phyloP scores from a whole-genome alignment of 2,329 filamentous ascomycete genomes.

The Arthroderma sp. region DNA sequence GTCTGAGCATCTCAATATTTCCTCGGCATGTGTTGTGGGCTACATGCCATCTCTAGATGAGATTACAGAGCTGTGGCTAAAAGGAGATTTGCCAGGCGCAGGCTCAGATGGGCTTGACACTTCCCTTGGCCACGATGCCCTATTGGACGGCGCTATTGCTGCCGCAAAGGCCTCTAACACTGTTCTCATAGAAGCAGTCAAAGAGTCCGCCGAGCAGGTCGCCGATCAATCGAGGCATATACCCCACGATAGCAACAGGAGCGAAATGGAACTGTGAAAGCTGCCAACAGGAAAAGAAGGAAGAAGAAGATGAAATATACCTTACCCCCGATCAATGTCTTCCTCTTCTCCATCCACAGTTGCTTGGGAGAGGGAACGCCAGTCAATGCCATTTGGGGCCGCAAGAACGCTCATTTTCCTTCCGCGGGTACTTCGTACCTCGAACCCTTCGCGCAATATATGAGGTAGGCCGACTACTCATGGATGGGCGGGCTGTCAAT shows the following conservation, averaged over 20 bases:
- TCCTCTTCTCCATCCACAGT: too few species aligned
- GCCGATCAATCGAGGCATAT: slow-evolving; percentile 16
- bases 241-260: not conserved
- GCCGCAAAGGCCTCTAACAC: slow-evolving; percentile 48
- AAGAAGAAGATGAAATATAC: not conserved
- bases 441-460: too few species aligned
- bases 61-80: slow-evolving; percentile 89
- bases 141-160: slow-evolving; percentile 53
- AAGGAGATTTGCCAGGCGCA: slow-evolving; percentile 48
- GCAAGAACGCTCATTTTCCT: too few species aligned
- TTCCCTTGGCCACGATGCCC: slow-evolving; percentile 34
- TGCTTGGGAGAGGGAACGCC: too few species aligned
- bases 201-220: slow-evolving; percentile 42
- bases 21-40: slow-evolving; percentile 78
- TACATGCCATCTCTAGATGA: slow-evolving; percentile 82
- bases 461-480: too few species aligned
- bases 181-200: slow-evolving; percentile 50
- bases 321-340: too few species aligned
- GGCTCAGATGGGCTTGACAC: slow-evolving; percentile 25
- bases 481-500: not conserved
- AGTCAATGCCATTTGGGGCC: not conserved
- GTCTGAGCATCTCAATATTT: slow-evolving; percentile 62
- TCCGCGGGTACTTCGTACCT: too few species aligned
- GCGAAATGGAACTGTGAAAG: not conserved
- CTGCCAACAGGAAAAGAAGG: not conserved